Conservation (phyloP, 2,329 filamentous ascomycete genomes). For the Berkeleyomyces basicola region DNA sequence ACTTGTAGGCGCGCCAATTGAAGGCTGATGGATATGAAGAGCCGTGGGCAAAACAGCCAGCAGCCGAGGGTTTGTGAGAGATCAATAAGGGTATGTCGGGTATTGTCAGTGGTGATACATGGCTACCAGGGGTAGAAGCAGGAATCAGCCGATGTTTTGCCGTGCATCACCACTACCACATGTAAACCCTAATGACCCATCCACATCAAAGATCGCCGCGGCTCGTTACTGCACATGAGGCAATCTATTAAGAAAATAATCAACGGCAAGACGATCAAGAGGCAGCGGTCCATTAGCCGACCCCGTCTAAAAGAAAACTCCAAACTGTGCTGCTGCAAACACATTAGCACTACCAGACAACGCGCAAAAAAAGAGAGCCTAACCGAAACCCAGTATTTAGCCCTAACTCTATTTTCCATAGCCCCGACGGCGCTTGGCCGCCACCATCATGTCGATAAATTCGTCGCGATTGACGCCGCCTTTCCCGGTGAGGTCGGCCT, state of each 20-base stretch:
- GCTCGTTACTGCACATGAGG: background rate
- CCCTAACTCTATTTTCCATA: conserved; percentile 12
- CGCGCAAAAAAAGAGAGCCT: background rate
- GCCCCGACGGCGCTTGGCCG: conserved; percentile 15
- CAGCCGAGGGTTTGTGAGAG: background rate
- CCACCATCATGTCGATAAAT: conserved; percentile 45
- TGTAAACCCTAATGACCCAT: background rate
- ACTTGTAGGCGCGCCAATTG: background rate
- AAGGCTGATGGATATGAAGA: background rate
- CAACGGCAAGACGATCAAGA: background rate
- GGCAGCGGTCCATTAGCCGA: background rate
- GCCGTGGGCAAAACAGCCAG: background rate
- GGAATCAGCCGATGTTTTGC: background rate
- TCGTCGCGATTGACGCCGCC: conserved; percentile 58
- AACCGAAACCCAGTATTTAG: background rate
- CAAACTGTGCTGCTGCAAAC: conserved; percentile 15
- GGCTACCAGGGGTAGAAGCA: background rate
- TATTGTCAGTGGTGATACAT: background rate
- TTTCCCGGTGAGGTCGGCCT: conserved; percentile 90
- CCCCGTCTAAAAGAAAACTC: conserved; percentile 13
- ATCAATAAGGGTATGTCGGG: background rate
- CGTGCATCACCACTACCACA: background rate
- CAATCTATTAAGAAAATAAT: background rate
- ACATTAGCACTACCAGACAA: background rate
- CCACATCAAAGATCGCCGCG: too few relatives aligned